Evolutionary conservation across 306 rosid species (phyloP).

Genomic region (Ochetophila trinervis): DNA sequence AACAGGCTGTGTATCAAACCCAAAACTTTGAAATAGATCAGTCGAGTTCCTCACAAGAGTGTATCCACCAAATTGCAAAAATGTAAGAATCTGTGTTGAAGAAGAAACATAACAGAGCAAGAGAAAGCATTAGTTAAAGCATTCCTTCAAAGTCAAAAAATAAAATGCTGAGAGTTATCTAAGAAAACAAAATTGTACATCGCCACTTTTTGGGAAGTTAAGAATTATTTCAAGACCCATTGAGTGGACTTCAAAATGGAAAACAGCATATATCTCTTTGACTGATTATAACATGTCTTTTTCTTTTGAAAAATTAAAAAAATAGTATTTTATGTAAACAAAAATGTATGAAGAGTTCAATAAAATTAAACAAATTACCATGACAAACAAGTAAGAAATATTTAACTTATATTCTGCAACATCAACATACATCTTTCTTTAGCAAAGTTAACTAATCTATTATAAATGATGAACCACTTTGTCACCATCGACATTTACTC

Average conservation of each 20-base stretch:
- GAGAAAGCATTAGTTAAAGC: slow-evolving; percentile 16
- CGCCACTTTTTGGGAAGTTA: too few relatives aligned
- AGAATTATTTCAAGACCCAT: too few relatives aligned
- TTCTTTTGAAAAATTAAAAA: too few relatives aligned
- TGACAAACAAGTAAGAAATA: neutral
- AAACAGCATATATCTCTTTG: too few relatives aligned
- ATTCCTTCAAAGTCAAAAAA: slow-evolving; percentile 4
- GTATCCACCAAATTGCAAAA: slow-evolving; percentile 96
- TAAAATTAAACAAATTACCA: neutral
- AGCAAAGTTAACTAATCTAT: neutral
- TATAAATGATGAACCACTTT: neutral
- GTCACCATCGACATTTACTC: neutral
- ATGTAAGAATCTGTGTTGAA: slow-evolving; percentile 68
- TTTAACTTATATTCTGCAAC: neutral
- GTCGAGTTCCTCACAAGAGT: slow-evolving; percentile 89
- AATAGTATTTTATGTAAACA: too few relatives aligned
- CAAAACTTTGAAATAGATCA: slow-evolving; percentile 80
- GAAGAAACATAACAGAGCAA: slow-evolving; percentile 18
- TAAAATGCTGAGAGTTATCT: neutral
- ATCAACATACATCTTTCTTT: neutral
- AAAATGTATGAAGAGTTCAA: too few relatives aligned
- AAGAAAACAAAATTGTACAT: too few relatives aligned
- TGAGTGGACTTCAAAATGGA: too few relatives aligned
- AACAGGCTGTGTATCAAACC: slow-evolving; percentile 93
- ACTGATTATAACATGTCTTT: too few relatives aligned